Evolutionary conservation across 441 rosid genomes (phyloP).

Genomic region (Caryocar brasiliense): DNA sequence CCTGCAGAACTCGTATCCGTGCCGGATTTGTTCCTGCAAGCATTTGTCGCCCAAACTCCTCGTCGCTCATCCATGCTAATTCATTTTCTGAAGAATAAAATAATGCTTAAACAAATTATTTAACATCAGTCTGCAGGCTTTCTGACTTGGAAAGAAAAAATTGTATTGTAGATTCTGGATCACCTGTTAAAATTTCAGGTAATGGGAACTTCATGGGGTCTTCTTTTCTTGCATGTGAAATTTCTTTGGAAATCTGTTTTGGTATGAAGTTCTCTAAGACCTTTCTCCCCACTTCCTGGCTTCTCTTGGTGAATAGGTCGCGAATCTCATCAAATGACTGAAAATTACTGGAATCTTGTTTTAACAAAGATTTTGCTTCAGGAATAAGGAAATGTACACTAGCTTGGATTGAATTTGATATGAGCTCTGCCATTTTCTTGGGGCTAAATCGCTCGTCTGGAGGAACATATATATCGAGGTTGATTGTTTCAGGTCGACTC

Average conservation of each 20-base stretch:
- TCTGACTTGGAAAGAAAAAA: neutral
- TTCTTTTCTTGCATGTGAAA: constrained; percentile 18
- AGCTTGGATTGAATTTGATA: constrained; percentile 31
- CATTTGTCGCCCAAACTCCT: constrained; percentile 60
- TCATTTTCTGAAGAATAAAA: constrained; percentile 26
- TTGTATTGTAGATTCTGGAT: constrained; percentile 1
- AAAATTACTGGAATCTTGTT: constrained; percentile 24
- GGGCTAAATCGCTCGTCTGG: constrained; percentile 53
- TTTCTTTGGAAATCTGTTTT: constrained; percentile 15
- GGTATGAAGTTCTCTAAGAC: constrained; percentile 27
- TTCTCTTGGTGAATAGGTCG: constrained; percentile 30
- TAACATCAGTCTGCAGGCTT: neutral
- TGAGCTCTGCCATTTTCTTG: constrained; percentile 36
- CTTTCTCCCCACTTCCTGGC: constrained; percentile 9
- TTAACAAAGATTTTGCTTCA: constrained; percentile 26
- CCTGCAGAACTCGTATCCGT: constrained; percentile 41
- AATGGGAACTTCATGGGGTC: constrained; percentile 26
- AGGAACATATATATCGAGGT: constrained; percentile 44
- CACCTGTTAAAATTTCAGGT: constrained; percentile 50
- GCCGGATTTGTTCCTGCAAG: constrained; percentile 60
- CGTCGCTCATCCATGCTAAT: constrained; percentile 44
- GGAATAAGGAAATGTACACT: constrained; percentile 27
- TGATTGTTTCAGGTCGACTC: constrained; percentile 20
- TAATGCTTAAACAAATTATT: neutral
- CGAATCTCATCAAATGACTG: constrained; percentile 45